A percentile compares a stretch with the other conserved stretches of the same genome.
phyloP scores from a whole-genome alignment of 441 rosid genomes.

The Arabidopsis lyrata region DNA sequence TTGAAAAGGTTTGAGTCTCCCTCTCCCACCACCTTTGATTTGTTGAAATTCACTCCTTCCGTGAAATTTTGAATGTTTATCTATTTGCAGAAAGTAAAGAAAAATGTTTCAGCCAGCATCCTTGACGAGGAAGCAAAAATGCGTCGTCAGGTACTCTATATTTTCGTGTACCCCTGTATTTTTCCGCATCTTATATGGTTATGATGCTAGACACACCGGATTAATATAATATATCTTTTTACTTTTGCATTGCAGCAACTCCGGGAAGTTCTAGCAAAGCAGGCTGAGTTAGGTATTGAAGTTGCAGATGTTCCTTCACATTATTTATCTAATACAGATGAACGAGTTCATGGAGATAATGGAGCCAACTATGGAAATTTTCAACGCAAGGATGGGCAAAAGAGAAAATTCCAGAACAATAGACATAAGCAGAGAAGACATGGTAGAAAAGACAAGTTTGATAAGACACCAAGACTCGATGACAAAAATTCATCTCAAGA shows the following conservation, averaged over 20 bases:
- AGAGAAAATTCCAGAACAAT: constrained; percentile 48
- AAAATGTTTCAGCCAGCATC: constrained; percentile 40
- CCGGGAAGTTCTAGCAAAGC: constrained; percentile 81
- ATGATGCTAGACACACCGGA: constrained; percentile 17
- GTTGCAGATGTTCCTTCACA: constrained; percentile 89
- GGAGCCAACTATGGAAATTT: constrained; percentile 51
- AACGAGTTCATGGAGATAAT: constrained; percentile 46
- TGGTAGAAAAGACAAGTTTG: constrained; percentile 46
- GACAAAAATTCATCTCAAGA: constrained; percentile 44
- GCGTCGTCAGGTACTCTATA: constrained; percentile 66
- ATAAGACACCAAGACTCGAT: constrained; percentile 41
- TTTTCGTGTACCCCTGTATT: constrained; percentile 3
- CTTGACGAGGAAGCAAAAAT: constrained; percentile 56
- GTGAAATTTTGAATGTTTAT: constrained; percentile 26
- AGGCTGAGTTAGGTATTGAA: constrained; percentile 88
- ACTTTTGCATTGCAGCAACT: constrained; percentile 70
- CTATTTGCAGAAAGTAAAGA: constrained; percentile 58
- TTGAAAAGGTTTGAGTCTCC: constrained; percentile 63
- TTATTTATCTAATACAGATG: constrained; percentile 64
- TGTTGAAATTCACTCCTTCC: constrained; percentile 21
- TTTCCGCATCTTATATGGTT: constrained; percentile 7
- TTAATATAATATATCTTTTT: constrained; percentile 10
- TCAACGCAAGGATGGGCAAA: constrained; percentile 52
- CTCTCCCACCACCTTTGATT: constrained; percentile 19
- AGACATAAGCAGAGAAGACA: constrained; percentile 51